A percentile compares a stretch with the other conserved stretches of the same genome.
Evolutionary conservation across 2,329 filamentous ascomycete species (phyloP).

Genomic region (Pleomassaria siparia): DNA sequence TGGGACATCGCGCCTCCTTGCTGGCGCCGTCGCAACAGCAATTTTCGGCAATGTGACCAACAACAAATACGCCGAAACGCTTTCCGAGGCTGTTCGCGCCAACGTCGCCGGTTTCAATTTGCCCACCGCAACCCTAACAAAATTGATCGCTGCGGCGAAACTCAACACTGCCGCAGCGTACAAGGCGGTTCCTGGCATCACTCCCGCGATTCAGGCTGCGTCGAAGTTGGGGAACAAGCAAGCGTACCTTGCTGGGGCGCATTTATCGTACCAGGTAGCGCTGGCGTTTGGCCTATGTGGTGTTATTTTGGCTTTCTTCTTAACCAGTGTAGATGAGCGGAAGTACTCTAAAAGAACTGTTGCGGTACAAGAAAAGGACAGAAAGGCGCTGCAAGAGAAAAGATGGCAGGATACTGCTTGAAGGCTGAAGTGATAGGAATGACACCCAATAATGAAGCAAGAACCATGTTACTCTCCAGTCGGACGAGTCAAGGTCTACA

Average conservation of each 20-base stretch:
- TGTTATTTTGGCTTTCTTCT: slow-evolving; percentile 30
- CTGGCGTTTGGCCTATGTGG: slow-evolving; percentile 32
- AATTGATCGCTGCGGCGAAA: slow-evolving; percentile 24
- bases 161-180: slow-evolving; percentile 29
- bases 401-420: slow-evolving; percentile 10
- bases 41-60: slow-evolving; percentile 33
- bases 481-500: too few species aligned
- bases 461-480: too few species aligned
- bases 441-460: too few species aligned
- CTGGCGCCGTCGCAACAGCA: slow-evolving; percentile 31
- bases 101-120: slow-evolving; percentile 24
- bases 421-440: neutral
- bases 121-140: slow-evolving; percentile 10
- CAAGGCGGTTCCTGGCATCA: slow-evolving; percentile 30
- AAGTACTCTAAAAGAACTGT: slow-evolving; percentile 33
- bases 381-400: slow-evolving; percentile 24
- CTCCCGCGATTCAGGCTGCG: slow-evolving; percentile 27
- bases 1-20: slow-evolving; percentile 30
- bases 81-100: slow-evolving; percentile 15
- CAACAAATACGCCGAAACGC: slow-evolving; percentile 24
- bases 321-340: slow-evolving; percentile 26
- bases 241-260: slow-evolving; percentile 28
- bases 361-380: slow-evolving; percentile 28
- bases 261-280: slow-evolving; percentile 33
- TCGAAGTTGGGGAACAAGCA: slow-evolving; percentile 29